Conservation (phyloP, 2,329 filamentous ascomycete genomes). For the Balansia obtecta region DNA sequence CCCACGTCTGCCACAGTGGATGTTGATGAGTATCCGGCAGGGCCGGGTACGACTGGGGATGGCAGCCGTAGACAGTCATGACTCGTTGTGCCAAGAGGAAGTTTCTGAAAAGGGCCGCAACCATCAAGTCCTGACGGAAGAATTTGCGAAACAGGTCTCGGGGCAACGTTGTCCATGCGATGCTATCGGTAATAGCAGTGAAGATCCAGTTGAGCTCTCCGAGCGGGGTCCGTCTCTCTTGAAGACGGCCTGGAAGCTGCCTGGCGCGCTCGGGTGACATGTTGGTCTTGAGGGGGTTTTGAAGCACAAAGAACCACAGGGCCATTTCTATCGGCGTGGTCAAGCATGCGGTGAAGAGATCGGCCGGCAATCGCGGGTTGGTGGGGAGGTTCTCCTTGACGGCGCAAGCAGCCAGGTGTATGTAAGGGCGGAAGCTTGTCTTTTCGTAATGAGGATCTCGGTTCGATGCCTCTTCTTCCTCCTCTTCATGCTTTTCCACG, state of each 20-base stretch:
- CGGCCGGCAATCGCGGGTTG: slow-evolving; percentile 83
- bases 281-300: slow-evolving; percentile 63
- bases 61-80: slow-evolving; percentile 93
- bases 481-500: slow-evolving; percentile 86
- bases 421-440: slow-evolving; percentile 56
- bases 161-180: slow-evolving; percentile 92
- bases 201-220: slow-evolving; percentile 99
- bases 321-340: slow-evolving; percentile 98
- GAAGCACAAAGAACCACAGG: slow-evolving; percentile 87
- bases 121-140: slow-evolving; percentile 95
- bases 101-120: slow-evolving; percentile 93
- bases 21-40: slow-evolving; percentile 94
- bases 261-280: slow-evolving; percentile 73
- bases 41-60: slow-evolving; percentile 80
- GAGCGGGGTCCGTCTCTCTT: slow-evolving; percentile 84
- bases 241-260: slow-evolving; percentile 79
- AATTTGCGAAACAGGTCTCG: slow-evolving; percentile 90
- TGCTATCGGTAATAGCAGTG: slow-evolving; percentile 96
- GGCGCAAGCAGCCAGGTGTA: slow-evolving; percentile 84
- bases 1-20: slow-evolving; percentile 94
- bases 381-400: slow-evolving; percentile 89
- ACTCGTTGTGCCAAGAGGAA: slow-evolving; percentile 89
- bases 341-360: slow-evolving; percentile 89
- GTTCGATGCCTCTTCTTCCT: slow-evolving; percentile 64
- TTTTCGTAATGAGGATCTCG: slow-evolving; percentile 77